Evolutionary conservation across 331 rosid genomes (phyloP).

Genomic region (Erythrophleum ivorense): DNA sequence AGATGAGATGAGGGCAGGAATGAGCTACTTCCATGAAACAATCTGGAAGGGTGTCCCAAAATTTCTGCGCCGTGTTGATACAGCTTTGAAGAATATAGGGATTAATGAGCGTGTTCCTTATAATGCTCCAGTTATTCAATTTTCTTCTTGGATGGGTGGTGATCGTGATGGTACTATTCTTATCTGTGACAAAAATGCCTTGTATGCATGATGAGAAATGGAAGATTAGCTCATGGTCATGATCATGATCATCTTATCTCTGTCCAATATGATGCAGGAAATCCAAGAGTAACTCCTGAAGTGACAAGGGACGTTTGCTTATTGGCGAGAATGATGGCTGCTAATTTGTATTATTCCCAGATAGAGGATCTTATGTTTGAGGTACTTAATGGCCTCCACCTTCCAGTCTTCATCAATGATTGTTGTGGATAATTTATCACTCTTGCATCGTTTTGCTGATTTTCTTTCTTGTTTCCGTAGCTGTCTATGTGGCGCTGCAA

Average conservation of each 20-base stretch:
- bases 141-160: constrained; percentile 91
- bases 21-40: constrained; percentile 78
- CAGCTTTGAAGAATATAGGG: constrained; percentile 50
- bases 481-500: constrained; percentile 99
- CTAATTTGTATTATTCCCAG: constrained; percentile 95
- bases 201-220: neutral
- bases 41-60: constrained; percentile 84
- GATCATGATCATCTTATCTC: constrained; percentile 19
- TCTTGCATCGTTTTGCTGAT: constrained; percentile 24
- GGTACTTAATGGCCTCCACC: constrained; percentile 52
- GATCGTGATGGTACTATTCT: constrained; percentile 70
- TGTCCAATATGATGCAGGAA: constrained; percentile 64
- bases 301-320: constrained; percentile 98
- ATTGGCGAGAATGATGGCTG: constrained; percentile 99
- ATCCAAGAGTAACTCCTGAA: constrained; percentile 98
- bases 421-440: constrained; percentile 14
- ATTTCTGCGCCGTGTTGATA: constrained; percentile 78
- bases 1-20: constrained; percentile 89
- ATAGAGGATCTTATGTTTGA: constrained; percentile 99
- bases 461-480: constrained; percentile 50
- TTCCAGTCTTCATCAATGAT: constrained; percentile 22
- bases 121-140: constrained; percentile 79
- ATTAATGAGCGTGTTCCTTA: constrained; percentile 69
- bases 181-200: neutral
- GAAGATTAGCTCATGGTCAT: constrained; percentile 1